phyloP scores from a whole-genome alignment of 345 rosid genomes.

The Aethionema arabicum region DNA sequence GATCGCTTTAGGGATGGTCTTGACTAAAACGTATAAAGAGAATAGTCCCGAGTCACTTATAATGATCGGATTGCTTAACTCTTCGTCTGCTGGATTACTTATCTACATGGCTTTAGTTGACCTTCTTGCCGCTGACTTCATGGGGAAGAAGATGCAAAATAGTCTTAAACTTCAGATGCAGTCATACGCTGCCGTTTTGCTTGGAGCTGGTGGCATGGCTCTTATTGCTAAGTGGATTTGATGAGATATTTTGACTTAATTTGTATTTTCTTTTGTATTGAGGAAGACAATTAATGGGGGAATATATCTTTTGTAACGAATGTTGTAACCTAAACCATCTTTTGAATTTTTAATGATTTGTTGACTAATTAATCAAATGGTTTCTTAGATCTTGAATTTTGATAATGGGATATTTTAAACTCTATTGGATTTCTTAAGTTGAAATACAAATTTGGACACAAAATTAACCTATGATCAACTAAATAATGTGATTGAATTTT shows the following conservation, averaged over 20 bases:
- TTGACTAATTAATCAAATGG: no score
- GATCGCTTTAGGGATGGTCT: constrained; percentile 55
- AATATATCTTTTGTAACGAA: no score
- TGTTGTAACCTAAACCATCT: no score
- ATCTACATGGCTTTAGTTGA: constrained; percentile 78
- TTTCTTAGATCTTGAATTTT: no score
- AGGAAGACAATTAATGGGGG: no score
- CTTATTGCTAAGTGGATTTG: constrained; percentile 63
- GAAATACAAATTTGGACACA: no score
- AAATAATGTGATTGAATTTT: no score
- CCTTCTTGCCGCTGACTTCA: constrained; percentile 63
- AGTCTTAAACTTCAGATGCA: constrained; percentile 42
- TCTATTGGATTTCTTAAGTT: no score
- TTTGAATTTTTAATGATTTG: no score
- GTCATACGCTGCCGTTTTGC: constrained; percentile 42
- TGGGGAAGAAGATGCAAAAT: constrained; percentile 48
- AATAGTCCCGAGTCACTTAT: constrained; percentile 53
- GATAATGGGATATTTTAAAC: no score
- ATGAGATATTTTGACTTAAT: background rate
- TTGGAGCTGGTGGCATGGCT: constrained; percentile 64
- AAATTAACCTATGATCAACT: no score
- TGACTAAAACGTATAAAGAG: constrained; percentile 45
- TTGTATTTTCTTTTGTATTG: no score
- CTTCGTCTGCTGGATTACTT: constrained; percentile 65
- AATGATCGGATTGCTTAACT: constrained; percentile 55